Conservation (phyloP, 106 monocot species). For the Acanthochlamys bracteata region DNA sequence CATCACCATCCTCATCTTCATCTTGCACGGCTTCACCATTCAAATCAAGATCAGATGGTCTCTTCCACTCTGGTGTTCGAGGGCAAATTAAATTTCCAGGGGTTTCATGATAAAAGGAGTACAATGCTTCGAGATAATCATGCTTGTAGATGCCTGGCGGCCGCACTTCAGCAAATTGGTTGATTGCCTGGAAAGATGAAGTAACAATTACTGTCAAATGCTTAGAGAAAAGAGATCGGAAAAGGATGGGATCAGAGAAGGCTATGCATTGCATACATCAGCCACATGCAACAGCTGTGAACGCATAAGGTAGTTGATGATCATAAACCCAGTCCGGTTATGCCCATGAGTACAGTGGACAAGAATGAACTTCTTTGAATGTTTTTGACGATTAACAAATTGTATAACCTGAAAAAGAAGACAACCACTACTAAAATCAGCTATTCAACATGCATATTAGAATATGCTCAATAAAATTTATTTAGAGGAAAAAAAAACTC, state of each 20-base stretch:
- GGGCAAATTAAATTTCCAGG: constrained; percentile 57
- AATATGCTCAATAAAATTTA: too few relatives aligned
- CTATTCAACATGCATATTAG: too few relatives aligned
- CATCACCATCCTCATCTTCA: constrained; percentile 53
- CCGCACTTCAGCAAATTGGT: constrained; percentile 48
- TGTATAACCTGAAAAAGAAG: constrained; percentile 46
- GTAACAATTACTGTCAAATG: neutral
- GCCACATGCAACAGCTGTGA: constrained; percentile 38
- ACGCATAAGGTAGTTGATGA: constrained; percentile 58
- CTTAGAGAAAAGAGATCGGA: neutral
- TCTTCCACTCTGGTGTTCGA: constrained; percentile 70
- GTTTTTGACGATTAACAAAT: constrained; percentile 50
- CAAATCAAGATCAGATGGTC: constrained; percentile 61
- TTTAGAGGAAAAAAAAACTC: too few relatives aligned
- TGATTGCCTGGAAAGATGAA: constrained; percentile 33
- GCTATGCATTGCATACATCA: constrained; percentile 31
- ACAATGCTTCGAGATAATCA: constrained; percentile 64
- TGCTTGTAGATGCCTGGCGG: constrained; percentile 79
- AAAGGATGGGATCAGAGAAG: neutral
- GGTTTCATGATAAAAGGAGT: constrained; percentile 58
- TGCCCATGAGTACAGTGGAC: constrained; percentile 85
- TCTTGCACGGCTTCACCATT: constrained; percentile 79
- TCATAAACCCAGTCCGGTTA: constrained; percentile 78
- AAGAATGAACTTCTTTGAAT: constrained; percentile 54
- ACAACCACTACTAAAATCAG: neutral